A percentile compares a stretch with the other conserved stretches of the same genome.
Evolutionary conservation across 1,139 yeast species (phyloP).

Genomic region (Zygosaccharomyces pseudobailii): DNA sequence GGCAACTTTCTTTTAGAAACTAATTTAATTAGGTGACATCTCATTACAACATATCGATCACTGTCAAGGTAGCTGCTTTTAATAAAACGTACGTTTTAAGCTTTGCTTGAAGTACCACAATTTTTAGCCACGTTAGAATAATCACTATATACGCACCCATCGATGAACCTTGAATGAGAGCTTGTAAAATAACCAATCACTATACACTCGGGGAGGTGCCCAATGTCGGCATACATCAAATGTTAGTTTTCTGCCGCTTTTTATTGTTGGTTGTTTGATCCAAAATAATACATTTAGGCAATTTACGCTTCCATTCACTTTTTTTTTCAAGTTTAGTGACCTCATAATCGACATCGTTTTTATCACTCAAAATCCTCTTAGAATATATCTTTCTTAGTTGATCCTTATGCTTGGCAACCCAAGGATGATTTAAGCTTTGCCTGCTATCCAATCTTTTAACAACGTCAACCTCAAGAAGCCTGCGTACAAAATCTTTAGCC

Average conservation of each 20-base stretch:
- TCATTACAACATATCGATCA: not conserved
- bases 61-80: not conserved
- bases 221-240: not conserved
- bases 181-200: not conserved
- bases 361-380: constrained; percentile 25
- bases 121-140: constrained; percentile 1
- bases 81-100: too few relatives aligned
- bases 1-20: not conserved
- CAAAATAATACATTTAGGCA: constrained; percentile 23
- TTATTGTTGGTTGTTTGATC: constrained; percentile 16
- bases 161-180: not conserved
- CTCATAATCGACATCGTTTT: not conserved
- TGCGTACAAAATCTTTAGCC: constrained; percentile 44
- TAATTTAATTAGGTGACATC: not conserved
- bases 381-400: constrained; percentile 32
- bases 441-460: constrained; percentile 36
- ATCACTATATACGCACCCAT: not conserved
- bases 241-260: constrained; percentile 13
- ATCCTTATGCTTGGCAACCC: constrained; percentile 41
- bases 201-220: not conserved
- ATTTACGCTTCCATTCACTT: constrained; percentile 22
- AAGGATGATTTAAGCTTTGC: constrained; percentile 40
- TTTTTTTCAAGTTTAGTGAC: not conserved
- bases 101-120: not conserved
- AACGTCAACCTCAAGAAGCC: constrained; percentile 41